A percentile compares a stretch with the other conserved stretches of the same genome.
Evolutionary conservation across 2,329 filamentous ascomycete species (phyloP).

Genomic region (Botrytis medusae): DNA sequence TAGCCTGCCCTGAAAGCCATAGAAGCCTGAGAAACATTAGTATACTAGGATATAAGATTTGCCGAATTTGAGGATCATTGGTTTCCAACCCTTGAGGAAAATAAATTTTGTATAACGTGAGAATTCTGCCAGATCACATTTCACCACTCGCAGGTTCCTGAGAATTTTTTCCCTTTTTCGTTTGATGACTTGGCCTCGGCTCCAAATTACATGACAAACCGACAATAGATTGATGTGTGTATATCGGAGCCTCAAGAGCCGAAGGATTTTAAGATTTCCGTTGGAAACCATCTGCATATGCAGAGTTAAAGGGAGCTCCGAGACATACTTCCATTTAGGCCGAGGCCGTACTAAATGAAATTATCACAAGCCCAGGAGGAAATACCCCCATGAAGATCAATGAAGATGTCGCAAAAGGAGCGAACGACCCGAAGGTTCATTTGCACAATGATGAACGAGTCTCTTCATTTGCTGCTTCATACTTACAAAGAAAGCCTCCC

Average conservation of each 20-base stretch:
- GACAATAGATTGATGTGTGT: background rate
- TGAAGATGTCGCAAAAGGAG: background rate
- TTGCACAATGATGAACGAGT: background rate
- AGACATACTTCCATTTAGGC: background rate
- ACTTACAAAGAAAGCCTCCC: background rate
- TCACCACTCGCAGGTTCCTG: background rate
- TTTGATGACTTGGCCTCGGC: background rate
- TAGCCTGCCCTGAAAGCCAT: constrained; percentile 5
- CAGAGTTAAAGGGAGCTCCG: background rate
- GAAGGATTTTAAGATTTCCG: background rate
- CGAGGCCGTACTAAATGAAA: background rate
- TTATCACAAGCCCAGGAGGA: background rate
- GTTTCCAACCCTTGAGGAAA: background rate
- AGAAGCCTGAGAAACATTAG: background rate
- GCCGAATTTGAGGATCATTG: background rate
- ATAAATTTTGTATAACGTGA: background rate
- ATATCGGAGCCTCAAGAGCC: background rate
- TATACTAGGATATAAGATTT: background rate
- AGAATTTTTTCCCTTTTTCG: background rate
- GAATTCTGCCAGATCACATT: background rate
- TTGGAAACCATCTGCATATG: background rate
- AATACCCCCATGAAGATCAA: background rate
- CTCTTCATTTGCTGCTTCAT: background rate
- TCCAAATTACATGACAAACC: background rate
- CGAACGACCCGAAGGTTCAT: background rate